Conservation (phyloP, 371 early-diverging fungal genomes). For the Rhizomucor miehei region DNA sequence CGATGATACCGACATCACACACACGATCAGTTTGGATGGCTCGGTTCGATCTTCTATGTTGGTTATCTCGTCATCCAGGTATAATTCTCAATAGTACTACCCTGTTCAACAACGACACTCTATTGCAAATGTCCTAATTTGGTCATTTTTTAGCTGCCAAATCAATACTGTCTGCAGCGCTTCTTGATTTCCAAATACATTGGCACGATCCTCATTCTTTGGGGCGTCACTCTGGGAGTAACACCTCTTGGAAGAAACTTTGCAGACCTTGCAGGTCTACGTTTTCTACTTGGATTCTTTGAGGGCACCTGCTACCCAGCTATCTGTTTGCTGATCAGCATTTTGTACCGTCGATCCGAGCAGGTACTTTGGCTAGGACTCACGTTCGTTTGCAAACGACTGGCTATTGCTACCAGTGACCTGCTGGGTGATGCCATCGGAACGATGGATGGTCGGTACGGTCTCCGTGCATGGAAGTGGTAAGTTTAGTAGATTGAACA, state of each 20-base stretch:
- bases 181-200: slow-evolving; percentile 27
- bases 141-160: slow-evolving; percentile 25
- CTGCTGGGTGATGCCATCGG: slow-evolving; percentile 29
- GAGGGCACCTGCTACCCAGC: slow-evolving; percentile 18
- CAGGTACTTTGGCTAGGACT: slow-evolving; percentile 25
- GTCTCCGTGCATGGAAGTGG: slow-evolving; percentile 36
- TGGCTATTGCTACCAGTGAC: slow-evolving; percentile 23
- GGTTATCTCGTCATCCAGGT: slow-evolving; percentile 40
- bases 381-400: slow-evolving; percentile 28
- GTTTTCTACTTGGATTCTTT: slow-evolving; percentile 30
- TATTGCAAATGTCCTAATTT: no score
- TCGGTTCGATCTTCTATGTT: slow-evolving; percentile 33
- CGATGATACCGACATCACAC: slow-evolving; percentile 15
- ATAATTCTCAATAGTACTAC: neutral
- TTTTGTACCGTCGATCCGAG: slow-evolving; percentile 31
- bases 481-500: slow-evolving; percentile 19
- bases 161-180: slow-evolving; percentile 32
- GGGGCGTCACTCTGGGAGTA: slow-evolving; percentile 25
- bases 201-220: slow-evolving; percentile 27
- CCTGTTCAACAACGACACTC: no score
- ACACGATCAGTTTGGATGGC: slow-evolving; percentile 25
- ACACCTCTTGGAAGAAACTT: slow-evolving; percentile 27
- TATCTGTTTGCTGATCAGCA: slow-evolving; percentile 28
- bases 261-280: slow-evolving; percentile 25
- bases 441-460: slow-evolving; percentile 17